Base-by-base conservation (phyloP, 345 rosid species). In the Lenwebbia sp. region DNA sequence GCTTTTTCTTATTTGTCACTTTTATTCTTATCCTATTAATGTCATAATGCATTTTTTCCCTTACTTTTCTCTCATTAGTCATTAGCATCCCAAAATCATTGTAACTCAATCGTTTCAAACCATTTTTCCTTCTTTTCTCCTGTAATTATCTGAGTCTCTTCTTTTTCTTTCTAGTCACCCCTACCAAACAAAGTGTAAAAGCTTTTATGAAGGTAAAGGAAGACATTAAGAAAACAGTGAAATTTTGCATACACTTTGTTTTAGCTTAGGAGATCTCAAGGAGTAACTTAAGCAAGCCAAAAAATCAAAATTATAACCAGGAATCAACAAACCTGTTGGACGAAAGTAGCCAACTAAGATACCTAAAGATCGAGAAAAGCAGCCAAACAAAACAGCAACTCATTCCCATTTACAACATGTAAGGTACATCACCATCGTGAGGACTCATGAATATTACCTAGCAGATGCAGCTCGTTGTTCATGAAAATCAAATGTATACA, bases 391-490 rank as follows among this genome's bases (percentile, higher is more conserved):
- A 22, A 23, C 58, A 55, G 58, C 26, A 7, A 55, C 12, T 26
- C 58, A 55, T 8, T 0, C 26, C 58, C 26, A 55, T 55, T 55
- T 55, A 22, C 58, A 55, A 55, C 58, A 55, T 55, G 58, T 55
- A 55, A 55, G 58, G 58, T 3, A 55, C 26, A 55, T 4, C 26
- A 55, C 41, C 81, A 28, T 13, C 3, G 81, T 28, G 81, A 70
- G 44, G 22, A 40, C 25, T 70, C 41, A 28, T 82, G 12, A 81
- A 82, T 83, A n/a, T 86, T 89, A 96, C 98, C 98, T 95, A 56
- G 98, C 98, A 85, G 95, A 96, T 86, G 89, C 90, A 92, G 98
- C 99, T 87, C 98, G 92, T 86, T 95, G 96, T 89, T 97, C 96
- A 40, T 97, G 99, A 91, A 94, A 97, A 92, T 95, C 98, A 89